These are phyloP conservation scores for Zygoascus hellenicus DNA, from an alignment of 1,139 yeast genomes.

Conservation along the genomic window DNA sequence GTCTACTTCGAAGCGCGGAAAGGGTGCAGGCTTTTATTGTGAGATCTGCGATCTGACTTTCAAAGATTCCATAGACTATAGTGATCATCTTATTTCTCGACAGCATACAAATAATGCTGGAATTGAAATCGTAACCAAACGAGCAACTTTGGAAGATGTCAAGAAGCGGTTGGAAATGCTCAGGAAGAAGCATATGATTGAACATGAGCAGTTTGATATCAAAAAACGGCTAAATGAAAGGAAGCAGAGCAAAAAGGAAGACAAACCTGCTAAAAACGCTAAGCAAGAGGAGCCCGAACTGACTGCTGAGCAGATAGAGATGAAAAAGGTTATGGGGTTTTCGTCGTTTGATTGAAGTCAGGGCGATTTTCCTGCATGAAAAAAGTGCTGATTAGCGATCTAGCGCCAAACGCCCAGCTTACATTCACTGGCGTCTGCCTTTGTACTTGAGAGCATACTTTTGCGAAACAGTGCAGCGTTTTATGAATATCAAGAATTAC, in stretches of 20 bases:
- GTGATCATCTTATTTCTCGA: constrained; percentile 75
- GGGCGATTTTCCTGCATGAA: too few relatives aligned
- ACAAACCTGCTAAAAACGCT: constrained; percentile 23
- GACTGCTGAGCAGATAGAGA: constrained; percentile 19
- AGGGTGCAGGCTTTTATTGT: constrained; percentile 78
- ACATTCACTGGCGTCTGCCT: too few relatives aligned
- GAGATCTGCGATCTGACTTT: constrained; percentile 72
- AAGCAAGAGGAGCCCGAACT: constrained; percentile 17
- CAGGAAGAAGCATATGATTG: constrained; percentile 31
- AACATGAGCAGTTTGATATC: constrained; percentile 40
- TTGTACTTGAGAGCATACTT: not conserved
- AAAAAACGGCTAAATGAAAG: constrained; percentile 43
- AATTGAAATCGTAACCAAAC: constrained; percentile 26
- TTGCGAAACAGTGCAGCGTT: not conserved
- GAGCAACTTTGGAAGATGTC: constrained; percentile 37
- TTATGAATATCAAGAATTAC: not conserved
- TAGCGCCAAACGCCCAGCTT: not conserved
- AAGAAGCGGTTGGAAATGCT: constrained; percentile 30
- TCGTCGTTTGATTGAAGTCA: constrained; percentile 17
- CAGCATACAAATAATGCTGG: constrained; percentile 35
- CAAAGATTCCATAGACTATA: constrained; percentile 71
- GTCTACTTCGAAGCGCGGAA: constrained; percentile 46
- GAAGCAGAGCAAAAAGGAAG: constrained; percentile 36
- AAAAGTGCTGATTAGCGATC: not conserved
- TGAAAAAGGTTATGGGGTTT: constrained; percentile 57